Evolutionary conservation across 176 grass and related monocot genomes (phyloP).

Genomic region (Cocos nucifera): DNA sequence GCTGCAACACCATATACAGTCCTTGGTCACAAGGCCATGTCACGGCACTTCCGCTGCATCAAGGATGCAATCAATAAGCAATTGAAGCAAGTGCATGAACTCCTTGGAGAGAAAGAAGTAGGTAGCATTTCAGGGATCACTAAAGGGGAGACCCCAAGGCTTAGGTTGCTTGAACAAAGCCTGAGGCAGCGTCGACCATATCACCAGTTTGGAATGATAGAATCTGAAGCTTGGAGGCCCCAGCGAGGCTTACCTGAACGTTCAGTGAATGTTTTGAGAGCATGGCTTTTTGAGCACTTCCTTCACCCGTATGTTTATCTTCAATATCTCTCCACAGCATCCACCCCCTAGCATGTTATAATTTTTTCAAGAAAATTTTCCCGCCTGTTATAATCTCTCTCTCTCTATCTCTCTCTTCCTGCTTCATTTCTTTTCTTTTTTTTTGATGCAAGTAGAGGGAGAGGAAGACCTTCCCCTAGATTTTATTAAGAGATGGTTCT

Average conservation of each 20-base stretch:
- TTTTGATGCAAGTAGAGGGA: too few relatives aligned
- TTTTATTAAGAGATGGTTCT: too few relatives aligned
- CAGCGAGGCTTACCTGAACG: constrained; percentile 96
- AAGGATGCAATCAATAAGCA: constrained; percentile 83
- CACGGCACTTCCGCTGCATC: constrained; percentile 95
- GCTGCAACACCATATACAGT: constrained; percentile 93
- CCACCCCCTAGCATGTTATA: too few relatives aligned
- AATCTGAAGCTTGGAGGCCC: constrained; percentile 96
- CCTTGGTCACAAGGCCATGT: constrained; percentile 97
- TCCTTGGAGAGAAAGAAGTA: constrained; percentile 78
- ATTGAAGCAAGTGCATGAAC: constrained; percentile 56
- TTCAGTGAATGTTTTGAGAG: constrained; percentile 65
- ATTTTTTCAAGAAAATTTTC: too few relatives aligned
- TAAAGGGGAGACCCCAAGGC: constrained; percentile 89
- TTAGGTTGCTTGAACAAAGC: constrained; percentile 75
- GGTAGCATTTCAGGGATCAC: constrained; percentile 62
- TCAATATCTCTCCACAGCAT: too few relatives aligned
- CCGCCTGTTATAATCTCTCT: too few relatives aligned
- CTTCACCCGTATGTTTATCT: constrained; percentile 78
- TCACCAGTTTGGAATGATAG: constrained; percentile 99
- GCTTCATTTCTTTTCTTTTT: too few relatives aligned
- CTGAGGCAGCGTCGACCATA: constrained; percentile 89
- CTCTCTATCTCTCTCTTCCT: too few relatives aligned
- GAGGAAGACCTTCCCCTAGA: too few relatives aligned
- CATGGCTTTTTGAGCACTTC: constrained; percentile 99